Percentiles rank a stretch among this genome's conserved stretches.
These are phyloP conservation scores for Torrubiella hemipterigena DNA, from an alignment of 2,329 filamentous ascomycete genomes.

Conservation along the genomic window DNA sequence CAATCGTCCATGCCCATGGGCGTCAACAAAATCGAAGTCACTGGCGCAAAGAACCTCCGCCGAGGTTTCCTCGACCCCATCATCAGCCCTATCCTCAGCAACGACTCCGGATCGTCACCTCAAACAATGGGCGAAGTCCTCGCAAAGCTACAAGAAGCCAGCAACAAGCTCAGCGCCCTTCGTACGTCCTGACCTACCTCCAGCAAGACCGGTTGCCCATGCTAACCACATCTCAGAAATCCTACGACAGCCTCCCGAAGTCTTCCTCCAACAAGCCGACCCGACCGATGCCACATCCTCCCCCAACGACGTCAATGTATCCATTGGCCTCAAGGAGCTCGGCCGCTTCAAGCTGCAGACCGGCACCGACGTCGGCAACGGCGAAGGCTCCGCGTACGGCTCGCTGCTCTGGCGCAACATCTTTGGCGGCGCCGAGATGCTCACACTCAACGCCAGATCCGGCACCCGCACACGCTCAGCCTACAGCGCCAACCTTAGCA, in stretches of 20 bases:
- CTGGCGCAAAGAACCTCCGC: slow-evolving; percentile 76
- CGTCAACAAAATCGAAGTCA: slow-evolving; percentile 72
- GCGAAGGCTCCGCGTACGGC: slow-evolving; percentile 86
- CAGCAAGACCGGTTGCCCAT: slow-evolving; percentile 8
- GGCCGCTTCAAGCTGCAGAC: slow-evolving; percentile 81
- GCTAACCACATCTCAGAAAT: slow-evolving; percentile 47
- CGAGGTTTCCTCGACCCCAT: slow-evolving; percentile 71
- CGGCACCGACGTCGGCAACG: slow-evolving; percentile 86
- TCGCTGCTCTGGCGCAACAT: slow-evolving; percentile 83
- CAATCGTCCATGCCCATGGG: slow-evolving; percentile 82
- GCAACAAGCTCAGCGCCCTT: slow-evolving; percentile 66
- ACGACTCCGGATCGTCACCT: slow-evolving; percentile 49
- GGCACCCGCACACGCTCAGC: slow-evolving; percentile 86
- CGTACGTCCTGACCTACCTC: slow-evolving; percentile 39
- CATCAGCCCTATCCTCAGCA: slow-evolving; percentile 64
- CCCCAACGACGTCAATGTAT: slow-evolving; percentile 70
- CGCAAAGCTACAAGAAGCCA: slow-evolving; percentile 55
- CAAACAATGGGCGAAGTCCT: slow-evolving; percentile 77
- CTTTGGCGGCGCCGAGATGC: slow-evolving; percentile 83
- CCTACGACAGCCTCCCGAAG: slow-evolving; percentile 70
- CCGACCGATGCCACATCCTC: slow-evolving; percentile 56
- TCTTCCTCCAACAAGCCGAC: slow-evolving; percentile 70
- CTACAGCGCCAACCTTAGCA: slow-evolving; percentile 76
- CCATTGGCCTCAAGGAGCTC: slow-evolving; percentile 72
- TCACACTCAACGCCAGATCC: slow-evolving; percentile 76